These are phyloP conservation scores for Erodium texanum DNA, from an alignment of 441 rosid genomes.

Conservation along the genomic window DNA sequence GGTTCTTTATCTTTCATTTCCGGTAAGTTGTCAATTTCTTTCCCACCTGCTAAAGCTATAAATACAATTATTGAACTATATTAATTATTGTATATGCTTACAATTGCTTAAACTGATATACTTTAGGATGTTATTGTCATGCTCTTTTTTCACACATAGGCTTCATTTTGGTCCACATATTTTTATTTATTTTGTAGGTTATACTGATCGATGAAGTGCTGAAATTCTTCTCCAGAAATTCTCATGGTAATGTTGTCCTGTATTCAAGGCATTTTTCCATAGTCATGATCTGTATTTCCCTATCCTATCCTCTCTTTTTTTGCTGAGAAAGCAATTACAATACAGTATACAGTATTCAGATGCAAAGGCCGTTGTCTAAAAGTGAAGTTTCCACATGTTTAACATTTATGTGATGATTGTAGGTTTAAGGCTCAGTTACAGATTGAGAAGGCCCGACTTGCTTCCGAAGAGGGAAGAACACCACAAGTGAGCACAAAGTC, in stretches of 20 bases:
- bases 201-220: constrained; percentile 85
- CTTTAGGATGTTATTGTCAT: background rate
- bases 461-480: constrained; percentile 75
- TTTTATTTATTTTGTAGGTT: constrained; percentile 48
- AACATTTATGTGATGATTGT: constrained; percentile 11
- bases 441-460: constrained; percentile 64
- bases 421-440: constrained; percentile 66
- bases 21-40: constrained; percentile 41
- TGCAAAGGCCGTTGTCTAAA: background rate
- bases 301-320: background rate
- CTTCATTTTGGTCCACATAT: constrained; percentile 4
- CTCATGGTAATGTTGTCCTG: constrained; percentile 36
- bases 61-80: background rate
- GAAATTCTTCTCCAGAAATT: constrained; percentile 84
- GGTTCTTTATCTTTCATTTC: constrained; percentile 88
- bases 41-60: background rate
- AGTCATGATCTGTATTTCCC: too few species aligned
- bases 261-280: too few species aligned
- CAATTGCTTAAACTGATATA: background rate
- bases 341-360: background rate
- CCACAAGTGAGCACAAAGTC: constrained; percentile 41
- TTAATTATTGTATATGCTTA: background rate
- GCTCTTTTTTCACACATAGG: background rate
- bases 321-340: background rate
- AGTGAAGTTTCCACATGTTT: background rate